These are phyloP conservation scores for Eucalyptus lansdowneana DNA, from an alignment of 345 rosid species.

Conservation along the genomic window DNA sequence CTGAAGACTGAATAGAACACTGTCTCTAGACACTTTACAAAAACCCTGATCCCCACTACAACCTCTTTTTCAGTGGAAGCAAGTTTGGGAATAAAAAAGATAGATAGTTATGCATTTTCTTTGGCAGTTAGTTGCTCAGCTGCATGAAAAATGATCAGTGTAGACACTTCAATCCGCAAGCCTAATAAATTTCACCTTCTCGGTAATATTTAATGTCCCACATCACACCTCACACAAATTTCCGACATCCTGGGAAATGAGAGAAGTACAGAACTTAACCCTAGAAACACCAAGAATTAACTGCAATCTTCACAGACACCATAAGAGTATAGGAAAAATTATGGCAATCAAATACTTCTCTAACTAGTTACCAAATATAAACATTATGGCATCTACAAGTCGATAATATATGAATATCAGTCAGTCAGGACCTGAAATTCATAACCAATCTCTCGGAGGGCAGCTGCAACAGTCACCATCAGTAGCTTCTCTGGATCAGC, in stretches of 20 bases:
- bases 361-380: neutral
- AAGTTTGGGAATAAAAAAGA: neutral
- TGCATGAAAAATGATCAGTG: neutral
- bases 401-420: neutral
- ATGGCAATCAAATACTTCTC: neutral
- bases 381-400: neutral
- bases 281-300: neutral
- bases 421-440: slow-evolving; percentile 45
- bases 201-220: neutral
- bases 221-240: neutral
- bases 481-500: slow-evolving; percentile 75
- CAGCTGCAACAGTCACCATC: slow-evolving; percentile 71
- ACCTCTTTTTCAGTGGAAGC: neutral
- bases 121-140: neutral
- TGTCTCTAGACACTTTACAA: neutral
- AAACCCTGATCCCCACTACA: neutral
- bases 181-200: neutral
- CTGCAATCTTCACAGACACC: neutral
- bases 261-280: neutral
- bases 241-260: neutral
- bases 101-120: neutral
- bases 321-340: neutral
- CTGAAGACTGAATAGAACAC: neutral
- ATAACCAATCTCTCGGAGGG: slow-evolving; percentile 70
- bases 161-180: neutral